A percentile compares a stretch with the other conserved stretches of the same genome.
phyloP scores from a whole-genome alignment of 148 eudicot genomes.

The Bassia scoparia region DNA sequence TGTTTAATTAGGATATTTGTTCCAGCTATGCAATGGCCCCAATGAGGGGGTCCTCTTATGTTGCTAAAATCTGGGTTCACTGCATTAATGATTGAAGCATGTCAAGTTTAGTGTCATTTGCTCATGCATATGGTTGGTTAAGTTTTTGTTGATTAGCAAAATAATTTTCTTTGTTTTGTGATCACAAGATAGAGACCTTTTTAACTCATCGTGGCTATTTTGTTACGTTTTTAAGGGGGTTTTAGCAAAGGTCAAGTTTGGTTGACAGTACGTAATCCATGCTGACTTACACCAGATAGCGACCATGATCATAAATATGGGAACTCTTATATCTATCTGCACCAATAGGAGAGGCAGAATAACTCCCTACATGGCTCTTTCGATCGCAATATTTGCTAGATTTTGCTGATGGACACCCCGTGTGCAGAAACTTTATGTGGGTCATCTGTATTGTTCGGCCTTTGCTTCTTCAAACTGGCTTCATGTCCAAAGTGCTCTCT shows the following conservation, averaged over 20 bases:
- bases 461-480: conserved; percentile 91
- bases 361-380: conserved; percentile 44
- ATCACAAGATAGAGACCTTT: neutral
- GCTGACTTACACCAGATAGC: conserved; percentile 40
- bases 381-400: conserved; percentile 90
- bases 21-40: neutral
- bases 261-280: conserved; percentile 21
- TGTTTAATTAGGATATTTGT: neutral
- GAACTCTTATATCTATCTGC: conserved; percentile 35
- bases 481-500: conserved; percentile 45
- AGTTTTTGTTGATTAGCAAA: neutral
- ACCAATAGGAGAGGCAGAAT: conserved; percentile 33
- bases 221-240: conserved; percentile 5
- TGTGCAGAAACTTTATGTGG: conserved; percentile 88
- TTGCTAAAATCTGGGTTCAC: neutral
- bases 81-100: conserved; percentile 4
- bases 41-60: conserved; percentile 19
- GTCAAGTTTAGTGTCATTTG: conserved; percentile 13
- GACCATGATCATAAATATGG: conserved; percentile 39
- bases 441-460: conserved; percentile 91
- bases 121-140: neutral
- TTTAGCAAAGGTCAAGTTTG: neutral
- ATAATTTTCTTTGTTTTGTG: neutral
- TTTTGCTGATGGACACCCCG: conserved; percentile 61
- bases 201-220: conserved; percentile 6